Evolutionary conservation across 176 grass and related monocot genomes (phyloP).

Genomic region (Sorghum bicolor): DNA sequence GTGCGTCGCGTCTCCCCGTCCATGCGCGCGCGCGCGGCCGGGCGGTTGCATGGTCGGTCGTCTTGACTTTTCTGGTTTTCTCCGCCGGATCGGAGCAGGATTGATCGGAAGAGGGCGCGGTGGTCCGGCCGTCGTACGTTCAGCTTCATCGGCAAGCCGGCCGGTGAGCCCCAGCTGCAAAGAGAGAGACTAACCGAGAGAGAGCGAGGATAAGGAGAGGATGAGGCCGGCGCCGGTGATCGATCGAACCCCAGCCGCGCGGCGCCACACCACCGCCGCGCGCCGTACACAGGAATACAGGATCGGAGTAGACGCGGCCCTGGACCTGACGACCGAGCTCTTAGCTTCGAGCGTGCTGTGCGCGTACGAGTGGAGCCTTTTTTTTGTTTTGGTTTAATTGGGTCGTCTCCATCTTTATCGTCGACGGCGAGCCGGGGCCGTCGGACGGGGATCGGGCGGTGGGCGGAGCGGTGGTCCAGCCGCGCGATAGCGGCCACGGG

Average conservation of each 20-base stretch:
- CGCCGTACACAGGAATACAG: too few species aligned
- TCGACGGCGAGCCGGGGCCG: neutral
- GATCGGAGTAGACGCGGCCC: neutral
- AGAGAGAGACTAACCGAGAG: neutral
- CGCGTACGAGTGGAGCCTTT: neutral
- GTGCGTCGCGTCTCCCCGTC: neutral
- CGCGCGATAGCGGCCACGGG: conserved; percentile 33
- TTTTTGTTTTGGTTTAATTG: neutral
- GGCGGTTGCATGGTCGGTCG: neutral
- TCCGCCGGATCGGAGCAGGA: neutral
- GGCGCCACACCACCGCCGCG: neutral
- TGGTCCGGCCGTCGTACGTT: neutral
- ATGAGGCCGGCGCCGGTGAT: neutral
- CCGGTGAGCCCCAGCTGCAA: neutral
- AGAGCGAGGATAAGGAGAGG: neutral
- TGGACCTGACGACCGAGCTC: neutral
- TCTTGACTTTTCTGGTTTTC: conserved; percentile 8
- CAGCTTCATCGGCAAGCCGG: neutral
- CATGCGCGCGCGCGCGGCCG: neutral
- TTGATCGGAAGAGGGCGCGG: too few species aligned
- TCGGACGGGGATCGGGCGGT: conserved; percentile 50
- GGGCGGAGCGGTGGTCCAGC: conserved; percentile 36
- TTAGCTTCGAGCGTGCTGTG: neutral
- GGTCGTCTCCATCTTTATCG: conserved; percentile 20
- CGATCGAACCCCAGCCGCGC: too few species aligned